Evolutionary conservation across 768 basidiomycete genomes (phyloP).

Genomic region (Trametes elegans): DNA sequence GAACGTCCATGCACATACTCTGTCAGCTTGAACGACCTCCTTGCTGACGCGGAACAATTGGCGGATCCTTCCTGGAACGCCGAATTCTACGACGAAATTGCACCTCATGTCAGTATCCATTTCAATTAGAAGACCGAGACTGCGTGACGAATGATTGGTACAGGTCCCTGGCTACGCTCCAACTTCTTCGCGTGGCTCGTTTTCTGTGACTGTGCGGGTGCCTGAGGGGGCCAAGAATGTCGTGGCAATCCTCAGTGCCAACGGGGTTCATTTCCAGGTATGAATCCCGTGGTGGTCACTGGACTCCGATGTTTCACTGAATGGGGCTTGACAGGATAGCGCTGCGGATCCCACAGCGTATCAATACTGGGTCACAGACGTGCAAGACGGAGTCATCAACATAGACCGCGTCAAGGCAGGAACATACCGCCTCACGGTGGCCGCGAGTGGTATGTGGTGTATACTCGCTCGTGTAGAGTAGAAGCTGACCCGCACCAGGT

Average conservation of each 20-base stretch:
- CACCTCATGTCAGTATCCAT: slow-evolving; percentile 18
- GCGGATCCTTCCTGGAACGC: slow-evolving; percentile 29
- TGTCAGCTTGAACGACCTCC: slow-evolving; percentile 16
- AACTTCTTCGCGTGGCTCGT: slow-evolving; percentile 20
- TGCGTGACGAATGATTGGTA: too few species aligned
- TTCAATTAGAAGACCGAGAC: too few species aligned
- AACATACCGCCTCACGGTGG: slow-evolving; percentile 28
- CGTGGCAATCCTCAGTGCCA: slow-evolving; percentile 25
- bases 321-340: slow-evolving; percentile 19
- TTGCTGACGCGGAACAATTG: slow-evolving; percentile 25
- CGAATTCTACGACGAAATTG: slow-evolving; percentile 30
- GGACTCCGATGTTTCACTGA: not conserved
- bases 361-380: slow-evolving; percentile 28
- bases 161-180: slow-evolving; percentile 25
- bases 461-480: not conserved
- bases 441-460: slow-evolving; percentile 12
- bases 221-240: slow-evolving; percentile 22
- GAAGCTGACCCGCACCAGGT: slow-evolving; percentile 3
- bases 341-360: slow-evolving; percentile 23
- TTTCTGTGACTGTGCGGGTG: slow-evolving; percentile 15
- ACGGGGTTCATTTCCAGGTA: slow-evolving; percentile 24
- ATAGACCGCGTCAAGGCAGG: slow-evolving; percentile 29
- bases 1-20: not conserved
- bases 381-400: slow-evolving; percentile 15
- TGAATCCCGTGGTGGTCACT: not conserved